Base-by-base conservation (phyloP, 1,139 yeast genomes). In the Blastobotrys petasosporus region DNA sequence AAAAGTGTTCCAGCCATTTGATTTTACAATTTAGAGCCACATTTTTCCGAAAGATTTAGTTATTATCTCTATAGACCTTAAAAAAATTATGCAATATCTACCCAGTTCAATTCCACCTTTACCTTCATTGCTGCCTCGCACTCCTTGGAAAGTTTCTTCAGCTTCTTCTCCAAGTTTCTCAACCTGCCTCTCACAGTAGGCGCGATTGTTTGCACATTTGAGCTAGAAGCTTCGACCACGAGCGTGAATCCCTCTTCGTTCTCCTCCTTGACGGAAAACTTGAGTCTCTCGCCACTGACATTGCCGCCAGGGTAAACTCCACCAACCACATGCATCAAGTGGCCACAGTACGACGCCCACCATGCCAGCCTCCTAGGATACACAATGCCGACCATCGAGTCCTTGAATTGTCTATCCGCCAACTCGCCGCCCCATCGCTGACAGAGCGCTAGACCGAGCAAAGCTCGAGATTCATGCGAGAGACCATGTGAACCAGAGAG, bases 221-320 rank as follows among this genome's bases (percentile, higher is more conserved):
- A 43, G 9, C 45, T 48, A 42, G 53, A 54, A 9, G 56, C 60
- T 16, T 47, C 43, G 13, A 66, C 45, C 12, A 40, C 36, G 29
- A 66, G 52, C 12, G 52, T 51, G 47, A 66, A 62, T 10, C 55
- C 54, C 17, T 50, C 50, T 5, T 49, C 47, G 9, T 49, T 47
- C n/a, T 43, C 59, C 13, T 53, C 52, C 43, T 42, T 56, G 40
- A 50, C 64, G 52, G 43, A 53, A 52, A 63, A 62, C 55, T 46
- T 57, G 42, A 57, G 37, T 11, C 77, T 70, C 32, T 77, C 75
- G 28, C 77, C 81, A 54, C 82, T 69, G 37, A 80, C 79, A 56
- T 77, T 78, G 28, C 86, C 87, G 45, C 86, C 86, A 3, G 87
- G 87, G 59, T 79, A 82, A 41, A 81, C 81, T 57, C 85, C 85